Evolutionary conservation across 73 alveolate genomes (phyloP).

Genomic region (Symbiodinium pilosum): DNA sequence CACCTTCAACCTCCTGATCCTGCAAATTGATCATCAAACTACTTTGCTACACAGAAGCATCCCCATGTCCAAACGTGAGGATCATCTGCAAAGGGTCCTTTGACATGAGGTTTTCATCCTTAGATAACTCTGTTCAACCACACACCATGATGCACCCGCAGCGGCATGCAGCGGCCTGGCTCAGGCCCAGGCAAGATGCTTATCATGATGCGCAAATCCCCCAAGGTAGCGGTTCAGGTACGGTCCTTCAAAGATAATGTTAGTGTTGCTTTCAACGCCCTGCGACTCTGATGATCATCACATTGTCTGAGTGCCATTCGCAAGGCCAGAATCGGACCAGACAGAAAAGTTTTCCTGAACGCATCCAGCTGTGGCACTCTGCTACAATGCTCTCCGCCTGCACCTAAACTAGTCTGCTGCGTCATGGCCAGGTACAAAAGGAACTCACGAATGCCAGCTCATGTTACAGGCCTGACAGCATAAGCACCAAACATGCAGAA

Average conservation of each 20-base stretch:
- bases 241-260: constrained; percentile 18
- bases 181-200: not conserved
- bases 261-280: not conserved
- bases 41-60: not conserved
- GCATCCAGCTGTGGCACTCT: too few species aligned
- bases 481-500: too few species aligned
- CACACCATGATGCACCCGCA: not conserved
- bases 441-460: too few species aligned
- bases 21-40: not conserved
- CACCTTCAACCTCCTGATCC: constrained; percentile 47
- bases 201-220: constrained; percentile 50
- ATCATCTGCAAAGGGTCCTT: not conserved
- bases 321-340: constrained; percentile 80
- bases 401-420: too few species aligned
- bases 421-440: too few species aligned
- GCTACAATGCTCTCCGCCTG: too few species aligned
- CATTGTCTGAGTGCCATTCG: not conserved
- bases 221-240: constrained; percentile 82
- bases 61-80: too few species aligned
- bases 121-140: too few species aligned
- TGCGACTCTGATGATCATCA: not conserved
- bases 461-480: too few species aligned
- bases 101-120: constrained; percentile 40
- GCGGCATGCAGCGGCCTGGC: not conserved
- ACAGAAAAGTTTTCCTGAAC: constrained; percentile 68